Conservation (phyloP, 1,284 basidiomycete species). For the Ceratobasidium sp. region DNA sequence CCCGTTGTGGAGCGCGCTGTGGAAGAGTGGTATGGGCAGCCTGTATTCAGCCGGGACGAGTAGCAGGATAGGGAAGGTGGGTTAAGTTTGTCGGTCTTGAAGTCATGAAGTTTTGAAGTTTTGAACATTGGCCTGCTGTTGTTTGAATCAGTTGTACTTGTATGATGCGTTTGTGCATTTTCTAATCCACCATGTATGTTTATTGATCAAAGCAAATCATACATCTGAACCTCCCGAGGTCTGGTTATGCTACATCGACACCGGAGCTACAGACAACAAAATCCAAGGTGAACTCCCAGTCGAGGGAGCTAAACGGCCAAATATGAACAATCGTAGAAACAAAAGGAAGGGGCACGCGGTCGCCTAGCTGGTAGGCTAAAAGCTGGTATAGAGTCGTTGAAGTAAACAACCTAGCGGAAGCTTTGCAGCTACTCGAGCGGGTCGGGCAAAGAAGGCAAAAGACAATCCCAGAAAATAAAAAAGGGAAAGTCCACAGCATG, state of each 20-base stretch:
- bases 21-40: constrained; percentile 32
- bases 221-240: background rate
- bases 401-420: too few relatives aligned
- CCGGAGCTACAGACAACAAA: background rate
- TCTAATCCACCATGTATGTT: constrained; percentile 6
- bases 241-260: constrained; percentile 1
- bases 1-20: constrained; percentile 33
- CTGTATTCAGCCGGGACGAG: constrained; percentile 11
- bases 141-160: background rate
- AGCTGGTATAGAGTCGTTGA: too few relatives aligned
- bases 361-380: too few relatives aligned
- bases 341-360: background rate
- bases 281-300: background rate
- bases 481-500: too few relatives aligned
- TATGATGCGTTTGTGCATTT: background rate
- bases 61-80: too few relatives aligned
- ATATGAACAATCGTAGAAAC: background rate
- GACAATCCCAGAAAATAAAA: too few relatives aligned
- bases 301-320: constrained; percentile 3
- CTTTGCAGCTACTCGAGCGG: too few relatives aligned
- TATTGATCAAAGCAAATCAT: constrained; percentile 11
- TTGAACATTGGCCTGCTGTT: background rate
- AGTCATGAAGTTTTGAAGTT: constrained; percentile 3
- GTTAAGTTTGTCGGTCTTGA: constrained; percentile 4
- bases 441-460: too few relatives aligned